Evolutionary conservation across 345 rosid genomes (phyloP), one percentile per base, ranked within the genome.

Genomic region (Populus pruinosa): DNA sequence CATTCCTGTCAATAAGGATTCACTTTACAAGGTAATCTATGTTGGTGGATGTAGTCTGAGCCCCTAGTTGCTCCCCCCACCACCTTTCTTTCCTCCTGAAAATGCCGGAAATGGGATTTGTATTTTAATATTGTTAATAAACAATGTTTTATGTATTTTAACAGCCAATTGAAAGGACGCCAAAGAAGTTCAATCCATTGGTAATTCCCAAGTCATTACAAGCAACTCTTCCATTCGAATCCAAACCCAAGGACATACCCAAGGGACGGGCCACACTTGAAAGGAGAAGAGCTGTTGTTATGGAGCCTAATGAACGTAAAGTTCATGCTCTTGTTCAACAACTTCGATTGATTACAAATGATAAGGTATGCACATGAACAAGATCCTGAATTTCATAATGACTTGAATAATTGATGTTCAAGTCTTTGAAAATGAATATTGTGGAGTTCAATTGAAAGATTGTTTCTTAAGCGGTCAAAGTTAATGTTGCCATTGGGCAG

Each of bases 1-100:
- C 33, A 49, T 91, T 82, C 97, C 97, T 25, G 88, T 91, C 66
- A 93, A 91, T 80, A 93, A 88, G 87, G 98, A 96, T 80, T 92
- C 97, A 2, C 83, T 87, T 29, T 96, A 93, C 91, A 92, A 91
- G 96, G 98, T 92, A 83, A 81, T 82, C 69, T 66, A 43, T 56
- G 62, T 39, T 71, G 3, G 38, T 10, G 63, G 78, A 11, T 0
- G 17, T n/a, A 1, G 6, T 53, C 53, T n/a, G 36, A 3, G 31
- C 43, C 62, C 20, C 18, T n/a, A 1, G 38, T 56, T 70, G 14
- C 8, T 47, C 41, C 33, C 21, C 63, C 7, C 0, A 1, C 50
- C 39, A 39, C 49, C 27, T 0, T 4, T 66, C 43, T 5, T 20
- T 14, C 36, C 49, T 29, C 29, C 7, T 9, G 25, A 62, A 49